Evolutionary conservation across 768 basidiomycete species (phyloP).

Genomic region (Megacollybia marginata): DNA sequence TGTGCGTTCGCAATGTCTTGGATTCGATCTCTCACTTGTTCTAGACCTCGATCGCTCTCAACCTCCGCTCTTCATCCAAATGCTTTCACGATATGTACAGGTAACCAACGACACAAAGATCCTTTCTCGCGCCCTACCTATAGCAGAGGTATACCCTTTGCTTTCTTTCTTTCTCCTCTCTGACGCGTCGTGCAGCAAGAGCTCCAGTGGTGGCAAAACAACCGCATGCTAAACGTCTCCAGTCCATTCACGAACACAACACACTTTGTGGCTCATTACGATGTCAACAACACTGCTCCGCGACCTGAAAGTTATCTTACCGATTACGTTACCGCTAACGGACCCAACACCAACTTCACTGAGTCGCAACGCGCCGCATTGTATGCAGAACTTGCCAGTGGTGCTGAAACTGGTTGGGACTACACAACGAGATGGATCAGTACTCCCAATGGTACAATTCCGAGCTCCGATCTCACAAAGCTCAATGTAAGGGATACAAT

Average conservation of each 20-base stretch:
- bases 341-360: slow-evolving; percentile 48
- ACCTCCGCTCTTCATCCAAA: slow-evolving; percentile 80
- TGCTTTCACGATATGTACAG: slow-evolving; percentile 81
- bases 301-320: slow-evolving; percentile 78
- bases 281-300: slow-evolving; percentile 79
- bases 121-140: slow-evolving; percentile 70
- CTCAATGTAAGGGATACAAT: slow-evolving; percentile 66
- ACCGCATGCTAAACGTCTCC: slow-evolving; percentile 61
- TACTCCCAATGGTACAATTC: not conserved
- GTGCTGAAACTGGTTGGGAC: slow-evolving; percentile 69
- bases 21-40: not conserved
- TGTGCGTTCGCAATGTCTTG: slow-evolving; percentile 32
- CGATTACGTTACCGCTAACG: slow-evolving; percentile 77
- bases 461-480: slow-evolving; percentile 51
- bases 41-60: slow-evolving; percentile 86
- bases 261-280: slow-evolving; percentile 62
- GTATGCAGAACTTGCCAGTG: slow-evolving; percentile 85
- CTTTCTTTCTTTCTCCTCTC: not conserved
- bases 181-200: slow-evolving; percentile 45
- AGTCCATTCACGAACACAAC: slow-evolving; percentile 67
- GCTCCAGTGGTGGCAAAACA: slow-evolving; percentile 73
- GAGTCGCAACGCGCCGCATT: slow-evolving; percentile 52
- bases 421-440: slow-evolving; percentile 1
- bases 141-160: slow-evolving; percentile 57
- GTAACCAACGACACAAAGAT: slow-evolving; percentile 69